Evolutionary conservation across 2,329 filamentous ascomycete genomes (phyloP).

Genomic region (Fusarium nurragi): DNA sequence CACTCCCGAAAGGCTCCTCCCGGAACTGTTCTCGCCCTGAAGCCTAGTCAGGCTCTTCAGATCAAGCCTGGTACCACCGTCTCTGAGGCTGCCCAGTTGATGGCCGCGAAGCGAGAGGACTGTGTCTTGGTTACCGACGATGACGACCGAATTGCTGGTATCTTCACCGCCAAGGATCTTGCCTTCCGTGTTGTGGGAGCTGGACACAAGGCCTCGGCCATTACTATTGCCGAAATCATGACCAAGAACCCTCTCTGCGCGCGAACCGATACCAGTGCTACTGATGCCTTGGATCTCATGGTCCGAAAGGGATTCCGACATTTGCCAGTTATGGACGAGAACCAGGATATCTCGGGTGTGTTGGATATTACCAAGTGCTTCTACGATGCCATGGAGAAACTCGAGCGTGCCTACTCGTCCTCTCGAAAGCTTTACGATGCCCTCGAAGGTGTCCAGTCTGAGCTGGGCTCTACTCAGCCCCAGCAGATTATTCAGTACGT

Average conservation of each 20-base stretch:
- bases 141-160: constrained; percentile 96
- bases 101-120: constrained; percentile 98
- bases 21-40: constrained; percentile 93
- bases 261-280: constrained; percentile 96
- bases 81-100: constrained; percentile 94
- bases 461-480: constrained; percentile 93
- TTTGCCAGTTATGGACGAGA: constrained; percentile 99
- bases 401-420: constrained; percentile 96
- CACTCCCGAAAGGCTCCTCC: constrained; percentile 93
- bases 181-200: constrained; percentile 95
- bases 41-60: constrained; percentile 94
- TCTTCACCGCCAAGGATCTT: constrained; percentile 98
- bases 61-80: constrained; percentile 96
- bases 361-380: constrained; percentile 99
- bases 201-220: constrained; percentile 85
- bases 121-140: constrained; percentile 98
- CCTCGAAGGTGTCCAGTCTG: constrained; percentile 95
- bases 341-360: constrained; percentile 98
- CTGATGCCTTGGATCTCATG: constrained; percentile 97
- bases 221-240: constrained; percentile 99
- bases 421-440: constrained; percentile 99
- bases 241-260: constrained; percentile 99
- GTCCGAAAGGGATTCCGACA: constrained; percentile 98
- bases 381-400: constrained; percentile 99
- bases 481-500: constrained; percentile 99